Evolutionary conservation across 768 basidiomycete species (phyloP), one percentile per base, ranked within the genome.

Genomic region (Hortiboletus campestris): DNA sequence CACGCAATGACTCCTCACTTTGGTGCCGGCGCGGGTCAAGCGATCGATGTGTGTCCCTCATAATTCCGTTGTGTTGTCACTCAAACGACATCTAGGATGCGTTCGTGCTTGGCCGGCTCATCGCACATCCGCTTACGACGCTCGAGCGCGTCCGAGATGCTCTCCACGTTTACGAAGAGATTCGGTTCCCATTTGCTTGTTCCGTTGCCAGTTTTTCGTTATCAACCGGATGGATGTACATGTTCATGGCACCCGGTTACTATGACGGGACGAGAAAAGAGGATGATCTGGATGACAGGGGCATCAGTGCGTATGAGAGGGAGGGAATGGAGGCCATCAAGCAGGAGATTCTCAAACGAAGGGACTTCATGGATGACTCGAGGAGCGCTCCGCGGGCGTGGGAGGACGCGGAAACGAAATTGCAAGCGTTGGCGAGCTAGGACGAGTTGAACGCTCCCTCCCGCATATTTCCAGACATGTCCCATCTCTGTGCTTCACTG

Each of bases 1-100:
- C 68, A 68, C 20, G 68, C 68, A 12, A 70, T 70, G 66, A 32
- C 57, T 1, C 68, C 68, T 25, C 49, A 65, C 42, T 35, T 60
- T 6, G 67, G 58, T 42, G 63, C 63, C 10, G 68, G 67, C 10
- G 68, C 60, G 11, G 68, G 61, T 2, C 68, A 67, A 56, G 66
- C 68, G n/a, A 63, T 70, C 5, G 63, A 67, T 16, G 67, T 68
- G 22, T 10, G 42, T 41, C 13, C 7, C 43, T 34, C 22, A 36
- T 10, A 7, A 4, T 14, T 29, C 7, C 9, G 19, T 12, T 12
- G 1, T 0, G 8, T 31, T 12, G 13, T 47, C 16, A 11, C 29
- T 22, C 14, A 43, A 28, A 28, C 14, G 11, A 8, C 13, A 5
- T 19, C 16, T 20, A 64, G 63, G 63, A 66, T 20, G 63, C 61